Evolutionary conservation across 2,329 filamentous ascomycete species (phyloP).

Genomic region (Pestalotiopsis sp.): DNA sequence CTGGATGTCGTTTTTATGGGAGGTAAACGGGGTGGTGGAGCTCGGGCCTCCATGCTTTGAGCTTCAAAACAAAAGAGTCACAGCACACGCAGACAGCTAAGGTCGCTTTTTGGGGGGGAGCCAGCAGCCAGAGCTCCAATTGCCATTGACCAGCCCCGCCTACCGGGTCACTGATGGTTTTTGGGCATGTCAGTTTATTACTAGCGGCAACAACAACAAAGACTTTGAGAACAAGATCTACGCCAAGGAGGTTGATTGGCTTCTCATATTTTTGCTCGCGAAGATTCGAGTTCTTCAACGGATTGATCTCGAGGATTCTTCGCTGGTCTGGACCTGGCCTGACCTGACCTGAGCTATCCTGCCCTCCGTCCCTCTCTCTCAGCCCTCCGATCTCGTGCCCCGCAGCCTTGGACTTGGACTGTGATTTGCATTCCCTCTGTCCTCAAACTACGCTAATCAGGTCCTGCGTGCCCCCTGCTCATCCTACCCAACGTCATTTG

Average conservation of each 20-base stretch:
- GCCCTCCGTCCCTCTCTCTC: neutral
- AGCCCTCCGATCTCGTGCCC: neutral
- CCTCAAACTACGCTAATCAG: slow-evolving; percentile 11
- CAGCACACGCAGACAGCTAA: too few relatives aligned
- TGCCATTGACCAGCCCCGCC: neutral
- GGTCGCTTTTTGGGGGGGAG: too few relatives aligned
- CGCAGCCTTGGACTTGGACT: neutral
- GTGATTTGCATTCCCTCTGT: neutral
- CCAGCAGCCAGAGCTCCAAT: neutral
- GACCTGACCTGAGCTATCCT: neutral
- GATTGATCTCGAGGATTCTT: neutral
- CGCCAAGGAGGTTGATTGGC: neutral
- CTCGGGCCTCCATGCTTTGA: too few relatives aligned
- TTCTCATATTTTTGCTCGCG: neutral
- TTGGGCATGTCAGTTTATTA: neutral
- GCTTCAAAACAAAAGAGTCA: too few relatives aligned
- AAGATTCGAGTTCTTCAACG: neutral
- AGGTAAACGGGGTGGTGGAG: too few relatives aligned
- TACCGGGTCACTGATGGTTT: neutral
- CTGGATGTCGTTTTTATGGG: too few relatives aligned
- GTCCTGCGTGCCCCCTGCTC: slow-evolving; percentile 9
- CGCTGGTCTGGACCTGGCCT: neutral
- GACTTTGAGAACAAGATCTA: neutral
- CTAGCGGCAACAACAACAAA: neutral
- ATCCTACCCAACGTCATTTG: slow-evolving; percentile 12